These are phyloP conservation scores for Dryas alaskensis DNA, from an alignment of 306 rosid species.

Conservation along the genomic window DNA sequence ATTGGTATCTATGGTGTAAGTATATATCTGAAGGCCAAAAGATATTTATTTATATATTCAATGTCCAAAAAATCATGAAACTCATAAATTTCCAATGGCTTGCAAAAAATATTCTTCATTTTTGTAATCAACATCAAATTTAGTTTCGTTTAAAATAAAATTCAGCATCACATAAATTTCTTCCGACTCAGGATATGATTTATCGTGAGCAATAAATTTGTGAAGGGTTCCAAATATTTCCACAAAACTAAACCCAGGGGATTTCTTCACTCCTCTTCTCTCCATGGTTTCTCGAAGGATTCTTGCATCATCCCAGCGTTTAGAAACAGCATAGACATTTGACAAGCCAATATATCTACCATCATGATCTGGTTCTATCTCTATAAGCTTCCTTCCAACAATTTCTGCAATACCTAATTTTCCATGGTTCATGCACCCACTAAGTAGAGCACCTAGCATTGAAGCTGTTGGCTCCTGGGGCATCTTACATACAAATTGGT, in stretches of 20 bases:
- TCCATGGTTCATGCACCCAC: conserved; percentile 66
- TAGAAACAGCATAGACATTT: conserved; percentile 57
- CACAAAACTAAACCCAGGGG: conserved; percentile 67
- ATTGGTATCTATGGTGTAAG: too few species aligned
- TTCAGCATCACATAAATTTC: conserved; percentile 56
- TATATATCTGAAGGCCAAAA: too few species aligned
- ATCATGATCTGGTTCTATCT: conserved; percentile 73
- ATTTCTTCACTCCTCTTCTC: conserved; percentile 71
- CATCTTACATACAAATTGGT: conserved; percentile 60
- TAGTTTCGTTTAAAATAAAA: conserved; percentile 53
- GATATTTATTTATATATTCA: too few species aligned
- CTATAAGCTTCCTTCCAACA: conserved; percentile 72
- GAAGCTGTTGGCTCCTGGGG: conserved; percentile 61
- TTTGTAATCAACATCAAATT: conserved; percentile 35
- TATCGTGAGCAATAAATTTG: conserved; percentile 76
- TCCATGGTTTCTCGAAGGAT: conserved; percentile 67
- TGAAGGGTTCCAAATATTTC: conserved; percentile 59
- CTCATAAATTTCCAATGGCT: conserved; percentile 29
- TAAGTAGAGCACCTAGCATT: conserved; percentile 71
- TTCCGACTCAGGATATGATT: conserved; percentile 49
- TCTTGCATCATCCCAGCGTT: conserved; percentile 72
- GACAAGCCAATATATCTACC: conserved; percentile 78
- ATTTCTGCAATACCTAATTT: conserved; percentile 59
- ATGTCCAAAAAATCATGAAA: not conserved
- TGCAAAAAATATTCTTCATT: conserved; percentile 30